A percentile compares a stretch with the other conserved stretches of the same genome.
phyloP scores from a whole-genome alignment of 2,329 filamentous ascomycete species.

The Trichophyton mentagrophytes region DNA sequence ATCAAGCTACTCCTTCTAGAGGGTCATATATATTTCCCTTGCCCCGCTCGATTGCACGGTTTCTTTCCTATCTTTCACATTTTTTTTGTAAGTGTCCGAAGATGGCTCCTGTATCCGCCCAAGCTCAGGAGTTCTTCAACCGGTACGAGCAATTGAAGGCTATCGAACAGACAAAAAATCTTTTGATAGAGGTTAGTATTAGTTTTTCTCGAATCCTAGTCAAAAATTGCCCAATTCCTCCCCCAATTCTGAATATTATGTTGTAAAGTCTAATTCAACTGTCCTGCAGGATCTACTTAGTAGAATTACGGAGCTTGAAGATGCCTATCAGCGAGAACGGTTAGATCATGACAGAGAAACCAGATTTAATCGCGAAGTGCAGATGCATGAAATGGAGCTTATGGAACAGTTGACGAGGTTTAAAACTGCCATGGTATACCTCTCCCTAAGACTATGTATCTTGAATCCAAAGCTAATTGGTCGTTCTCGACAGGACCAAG shows the following conservation, averaged over 20 bases:
- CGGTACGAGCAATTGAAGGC: conserved; percentile 34
- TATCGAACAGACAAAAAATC: conserved; percentile 36
- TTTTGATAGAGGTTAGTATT: conserved; percentile 34
- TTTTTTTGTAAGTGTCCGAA: conserved; percentile 9
- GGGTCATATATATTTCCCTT: background rate
- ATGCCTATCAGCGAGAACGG: conserved; percentile 31
- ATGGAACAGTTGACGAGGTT: conserved; percentile 35
- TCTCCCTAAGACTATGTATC: background rate
- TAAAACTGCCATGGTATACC: conserved; percentile 34
- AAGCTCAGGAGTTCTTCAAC: conserved; percentile 25
- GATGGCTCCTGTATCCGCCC: conserved; percentile 17
- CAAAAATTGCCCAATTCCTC: background rate
- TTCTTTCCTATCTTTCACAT: background rate
- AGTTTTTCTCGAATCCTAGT: background rate
- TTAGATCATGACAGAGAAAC: conserved; percentile 37
- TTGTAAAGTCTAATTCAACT: background rate
- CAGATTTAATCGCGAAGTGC: conserved; percentile 36
- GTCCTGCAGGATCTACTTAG: conserved; percentile 32
- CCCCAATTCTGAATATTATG: background rate
- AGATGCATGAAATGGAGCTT: conserved; percentile 35
- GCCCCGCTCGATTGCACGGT: background rate
- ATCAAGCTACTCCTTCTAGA: background rate
- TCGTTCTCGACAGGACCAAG: conserved; percentile 31
- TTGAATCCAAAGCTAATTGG: background rate
- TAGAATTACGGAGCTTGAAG: conserved; percentile 33